A percentile compares a stretch with the other conserved stretches of the same genome.
phyloP scores from a whole-genome alignment of 495 filamentous ascomycete species.

The Aspergillus incahuasiensis region DNA sequence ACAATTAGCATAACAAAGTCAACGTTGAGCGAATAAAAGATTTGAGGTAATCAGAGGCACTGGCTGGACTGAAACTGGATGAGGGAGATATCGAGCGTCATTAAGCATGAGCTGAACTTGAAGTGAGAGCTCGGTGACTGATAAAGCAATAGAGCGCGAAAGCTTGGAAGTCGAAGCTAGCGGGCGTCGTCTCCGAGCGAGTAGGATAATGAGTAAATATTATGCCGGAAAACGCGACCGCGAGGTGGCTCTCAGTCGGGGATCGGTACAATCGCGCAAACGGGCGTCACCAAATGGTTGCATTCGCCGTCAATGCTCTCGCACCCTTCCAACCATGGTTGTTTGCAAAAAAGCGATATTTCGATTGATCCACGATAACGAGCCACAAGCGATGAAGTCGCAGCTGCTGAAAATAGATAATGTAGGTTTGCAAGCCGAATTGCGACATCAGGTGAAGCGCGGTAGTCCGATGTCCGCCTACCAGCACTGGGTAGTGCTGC shows the following conservation, averaged over 20 bases:
- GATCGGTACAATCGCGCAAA: neutral
- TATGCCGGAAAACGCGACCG: neutral
- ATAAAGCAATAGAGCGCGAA: neutral
- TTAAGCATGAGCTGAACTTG: neutral
- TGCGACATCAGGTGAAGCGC: neutral
- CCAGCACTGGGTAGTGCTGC: too few species aligned
- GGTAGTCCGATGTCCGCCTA: neutral
- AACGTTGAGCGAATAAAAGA: neutral
- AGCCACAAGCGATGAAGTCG: slow-evolving; percentile 5
- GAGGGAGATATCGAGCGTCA: neutral
- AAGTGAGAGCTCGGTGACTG: too few species aligned
- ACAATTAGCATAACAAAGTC: neutral
- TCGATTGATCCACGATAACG: neutral
- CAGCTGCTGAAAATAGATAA: neutral
- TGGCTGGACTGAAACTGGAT: neutral
- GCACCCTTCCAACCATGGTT: slow-evolving; percentile 29
- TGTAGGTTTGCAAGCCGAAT: neutral
- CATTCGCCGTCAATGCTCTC: slow-evolving; percentile 32
- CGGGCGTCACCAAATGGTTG: slow-evolving; percentile 1
- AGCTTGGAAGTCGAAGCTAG: neutral
- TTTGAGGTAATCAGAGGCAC: neutral
- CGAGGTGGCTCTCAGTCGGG: neutral
- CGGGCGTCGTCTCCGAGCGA: neutral
- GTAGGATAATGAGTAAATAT: too few species aligned
- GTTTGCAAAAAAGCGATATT: slow-evolving; percentile 9